A percentile compares a stretch with the other conserved stretches of the same genome.
These are phyloP conservation scores for Penicillium sp. DNA, from an alignment of 2,329 filamentous ascomycete genomes.

Conservation along the genomic window DNA sequence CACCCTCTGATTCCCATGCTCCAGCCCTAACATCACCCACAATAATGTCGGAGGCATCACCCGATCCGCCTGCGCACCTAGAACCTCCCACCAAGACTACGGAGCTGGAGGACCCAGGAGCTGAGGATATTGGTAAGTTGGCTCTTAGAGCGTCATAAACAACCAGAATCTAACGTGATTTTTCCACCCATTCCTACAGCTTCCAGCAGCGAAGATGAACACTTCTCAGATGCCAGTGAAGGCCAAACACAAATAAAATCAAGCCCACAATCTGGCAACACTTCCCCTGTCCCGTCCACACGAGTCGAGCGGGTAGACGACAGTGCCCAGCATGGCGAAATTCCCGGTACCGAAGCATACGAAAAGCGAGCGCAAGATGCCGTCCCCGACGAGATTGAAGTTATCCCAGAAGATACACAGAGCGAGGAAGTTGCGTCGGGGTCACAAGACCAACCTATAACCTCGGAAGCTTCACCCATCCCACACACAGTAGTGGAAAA, in stretches of 20 bases:
- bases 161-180: not conserved
- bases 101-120: conserved; percentile 58
- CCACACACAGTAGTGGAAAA: conserved; percentile 64
- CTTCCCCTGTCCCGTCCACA: conserved; percentile 61
- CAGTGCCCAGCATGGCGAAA: conserved; percentile 58
- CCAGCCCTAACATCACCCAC: conserved; percentile 21
- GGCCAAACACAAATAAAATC: conserved; percentile 43
- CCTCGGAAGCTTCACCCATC: conserved; percentile 54
- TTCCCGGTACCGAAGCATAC: conserved; percentile 62
- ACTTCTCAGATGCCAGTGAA: conserved; percentile 67
- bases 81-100: conserved; percentile 57
- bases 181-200: conserved; percentile 28
- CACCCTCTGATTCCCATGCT: conserved; percentile 18
- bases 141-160: not conserved
- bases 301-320: conserved; percentile 64
- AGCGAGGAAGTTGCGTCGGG: conserved; percentile 46
- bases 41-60: conserved; percentile 40
- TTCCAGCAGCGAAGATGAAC: conserved; percentile 58
- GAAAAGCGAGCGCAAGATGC: conserved; percentile 59
- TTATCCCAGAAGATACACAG: conserved; percentile 50
- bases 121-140: conserved; percentile 54
- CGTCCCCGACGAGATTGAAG: conserved; percentile 64
- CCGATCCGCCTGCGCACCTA: conserved; percentile 45
- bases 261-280: conserved; percentile 41
- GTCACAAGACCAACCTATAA: conserved; percentile 46